Conservation (phyloP, 2,329 filamentous ascomycete species). For the Aurifilum marmelostoma region DNA sequence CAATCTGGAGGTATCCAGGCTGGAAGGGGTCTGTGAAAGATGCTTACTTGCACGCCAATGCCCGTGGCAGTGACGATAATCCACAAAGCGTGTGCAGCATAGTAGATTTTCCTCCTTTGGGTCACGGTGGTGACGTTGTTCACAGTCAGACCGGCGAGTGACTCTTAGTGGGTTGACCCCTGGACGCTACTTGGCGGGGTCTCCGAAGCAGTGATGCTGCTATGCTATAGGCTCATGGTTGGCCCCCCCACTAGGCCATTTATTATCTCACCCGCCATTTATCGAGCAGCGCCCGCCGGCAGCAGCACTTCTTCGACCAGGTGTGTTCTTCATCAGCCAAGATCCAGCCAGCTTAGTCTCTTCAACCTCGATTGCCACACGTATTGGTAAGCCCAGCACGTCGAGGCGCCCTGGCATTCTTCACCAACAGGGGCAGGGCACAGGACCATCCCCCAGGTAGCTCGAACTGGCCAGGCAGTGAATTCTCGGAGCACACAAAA, state of each 20-base stretch:
- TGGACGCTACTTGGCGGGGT: slow-evolving; percentile 1
- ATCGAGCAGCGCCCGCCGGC: slow-evolving; percentile 10
- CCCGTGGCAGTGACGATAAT: background rate
- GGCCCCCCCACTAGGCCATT: slow-evolving; percentile 16
- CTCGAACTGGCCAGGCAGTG: background rate
- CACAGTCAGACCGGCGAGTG: slow-evolving; percentile 16
- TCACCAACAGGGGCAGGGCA: background rate
- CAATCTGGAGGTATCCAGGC: background rate
- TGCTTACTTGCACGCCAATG: background rate
- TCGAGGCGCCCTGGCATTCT: background rate
- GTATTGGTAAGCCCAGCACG: background rate
- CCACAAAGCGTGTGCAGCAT: background rate
- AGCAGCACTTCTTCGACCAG: slow-evolving; percentile 3
- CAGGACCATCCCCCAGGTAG: background rate
- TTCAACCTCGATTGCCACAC: background rate
- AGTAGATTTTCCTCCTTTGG: background rate
- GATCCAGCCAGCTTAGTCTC: background rate
- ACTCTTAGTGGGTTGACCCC: slow-evolving; percentile 5
- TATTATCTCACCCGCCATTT: background rate
- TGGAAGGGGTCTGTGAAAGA: background rate
- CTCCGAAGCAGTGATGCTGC: background rate
- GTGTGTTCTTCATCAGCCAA: slow-evolving; percentile 2
- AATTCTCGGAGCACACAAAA: background rate
- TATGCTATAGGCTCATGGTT: background rate
- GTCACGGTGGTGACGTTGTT: background rate